Evolutionary conservation across 2,329 filamentous ascomycete species (phyloP).

Genomic region (Sphaerulina musiva): DNA sequence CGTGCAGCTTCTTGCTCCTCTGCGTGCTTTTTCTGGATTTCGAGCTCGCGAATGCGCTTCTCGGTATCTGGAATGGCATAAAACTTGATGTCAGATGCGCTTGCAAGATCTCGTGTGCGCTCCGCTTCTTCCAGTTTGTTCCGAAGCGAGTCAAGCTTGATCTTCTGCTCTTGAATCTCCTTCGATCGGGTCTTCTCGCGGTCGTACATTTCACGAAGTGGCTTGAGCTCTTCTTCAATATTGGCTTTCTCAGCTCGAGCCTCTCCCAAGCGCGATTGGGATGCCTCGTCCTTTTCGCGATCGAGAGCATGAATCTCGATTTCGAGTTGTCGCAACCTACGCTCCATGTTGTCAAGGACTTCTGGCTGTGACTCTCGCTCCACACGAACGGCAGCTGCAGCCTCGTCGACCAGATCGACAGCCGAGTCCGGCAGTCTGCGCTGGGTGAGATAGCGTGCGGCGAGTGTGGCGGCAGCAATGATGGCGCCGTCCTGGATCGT

Average conservation of each 20-base stretch:
- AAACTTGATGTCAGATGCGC: constrained; percentile 90
- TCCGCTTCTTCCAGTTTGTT: constrained; percentile 92
- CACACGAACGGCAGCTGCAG: constrained; percentile 90
- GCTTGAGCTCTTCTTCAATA: constrained; percentile 84
- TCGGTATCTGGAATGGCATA: constrained; percentile 95
- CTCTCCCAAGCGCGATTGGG: constrained; percentile 70
- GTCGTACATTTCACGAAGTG: constrained; percentile 91
- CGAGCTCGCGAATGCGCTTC: constrained; percentile 69
- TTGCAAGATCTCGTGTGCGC: constrained; percentile 73
- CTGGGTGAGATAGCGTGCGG: constrained; percentile 85
- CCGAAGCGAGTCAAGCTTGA: constrained; percentile 86
- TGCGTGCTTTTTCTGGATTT: constrained; percentile 70
- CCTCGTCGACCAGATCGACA: constrained; percentile 93
- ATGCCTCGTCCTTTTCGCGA: constrained; percentile 90
- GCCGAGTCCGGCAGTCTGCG: constrained; percentile 91
- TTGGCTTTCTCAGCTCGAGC: constrained; percentile 90
- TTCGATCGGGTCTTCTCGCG: constrained; percentile 71
- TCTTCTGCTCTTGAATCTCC: constrained; percentile 61
- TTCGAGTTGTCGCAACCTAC: constrained; percentile 80
- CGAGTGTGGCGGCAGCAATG: constrained; percentile 82
- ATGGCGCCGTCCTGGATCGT: constrained; percentile 92
- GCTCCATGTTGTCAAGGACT: constrained; percentile 87
- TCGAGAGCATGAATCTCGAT: constrained; percentile 96
- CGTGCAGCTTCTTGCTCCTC: constrained; percentile 59
- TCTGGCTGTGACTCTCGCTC: constrained; percentile 95